phyloP scores from a whole-genome alignment of 805 yeast genomes.

The Wickerhamiella allomyrinae region DNA sequence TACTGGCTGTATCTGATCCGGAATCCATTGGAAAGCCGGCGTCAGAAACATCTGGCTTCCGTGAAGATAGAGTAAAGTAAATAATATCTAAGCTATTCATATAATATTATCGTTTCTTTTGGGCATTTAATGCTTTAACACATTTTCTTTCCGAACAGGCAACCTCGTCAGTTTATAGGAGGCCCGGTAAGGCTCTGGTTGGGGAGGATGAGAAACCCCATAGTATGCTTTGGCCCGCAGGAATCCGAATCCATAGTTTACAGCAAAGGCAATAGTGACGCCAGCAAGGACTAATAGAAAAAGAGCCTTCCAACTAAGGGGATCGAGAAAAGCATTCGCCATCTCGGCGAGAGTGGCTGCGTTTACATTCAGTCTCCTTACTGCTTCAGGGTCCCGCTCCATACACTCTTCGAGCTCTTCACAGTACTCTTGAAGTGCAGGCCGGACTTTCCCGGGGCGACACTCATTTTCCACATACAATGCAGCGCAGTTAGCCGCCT shows the following conservation, averaged over 20 bases:
- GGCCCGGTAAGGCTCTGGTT: background rate
- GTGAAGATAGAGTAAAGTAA: too few species aligned
- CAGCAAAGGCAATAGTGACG: slow-evolving; percentile 9
- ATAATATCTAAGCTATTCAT: background rate
- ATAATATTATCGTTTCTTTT: background rate
- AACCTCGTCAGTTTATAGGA: background rate
- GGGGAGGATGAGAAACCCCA: background rate
- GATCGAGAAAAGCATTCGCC: slow-evolving; percentile 54
- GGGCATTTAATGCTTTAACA: background rate
- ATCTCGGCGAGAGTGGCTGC: slow-evolving; percentile 73
- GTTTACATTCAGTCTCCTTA: slow-evolving; percentile 50
- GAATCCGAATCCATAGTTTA: slow-evolving; percentile 18
- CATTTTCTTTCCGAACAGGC: background rate
- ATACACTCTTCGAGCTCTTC: slow-evolving; percentile 64
- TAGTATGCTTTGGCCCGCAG: slow-evolving; percentile 12
- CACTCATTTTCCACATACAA: slow-evolving; percentile 63
- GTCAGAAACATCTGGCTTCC: slow-evolving; percentile 1
- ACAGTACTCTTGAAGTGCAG: slow-evolving; percentile 60
- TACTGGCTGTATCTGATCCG: slow-evolving; percentile 2
- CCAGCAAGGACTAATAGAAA: slow-evolving; percentile 5
- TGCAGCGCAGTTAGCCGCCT: slow-evolving; percentile 49
- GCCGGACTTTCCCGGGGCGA: slow-evolving; percentile 40
- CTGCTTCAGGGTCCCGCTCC: slow-evolving; percentile 52
- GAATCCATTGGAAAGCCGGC: slow-evolving; percentile 2
- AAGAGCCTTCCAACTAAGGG: slow-evolving; percentile 33